These are phyloP conservation scores for Fusarium subglutinans DNA, from an alignment of 2,329 filamentous ascomycete genomes.

Conservation along the genomic window DNA sequence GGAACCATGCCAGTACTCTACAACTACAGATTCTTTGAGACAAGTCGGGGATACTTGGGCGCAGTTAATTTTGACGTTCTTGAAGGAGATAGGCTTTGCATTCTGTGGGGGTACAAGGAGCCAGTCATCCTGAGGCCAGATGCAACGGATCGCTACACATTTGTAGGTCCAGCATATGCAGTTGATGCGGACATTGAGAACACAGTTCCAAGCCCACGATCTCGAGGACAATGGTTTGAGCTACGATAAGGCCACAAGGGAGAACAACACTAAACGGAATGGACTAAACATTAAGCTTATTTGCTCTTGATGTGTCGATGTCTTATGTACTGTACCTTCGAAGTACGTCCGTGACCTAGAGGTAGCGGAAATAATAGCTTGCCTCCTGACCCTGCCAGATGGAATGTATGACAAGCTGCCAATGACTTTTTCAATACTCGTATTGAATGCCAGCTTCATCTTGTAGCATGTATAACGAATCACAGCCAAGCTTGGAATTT, in stretches of 20 bases:
- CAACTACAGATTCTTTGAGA: not conserved
- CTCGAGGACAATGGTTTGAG: not conserved
- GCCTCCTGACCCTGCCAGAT: not conserved
- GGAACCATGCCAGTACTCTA: not conserved
- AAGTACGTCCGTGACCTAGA: not conserved
- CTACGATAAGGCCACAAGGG: not conserved
- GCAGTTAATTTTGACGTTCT: not conserved
- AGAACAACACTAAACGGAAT: not conserved
- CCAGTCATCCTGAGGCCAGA: conserved; percentile 1
- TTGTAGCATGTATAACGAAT: not conserved
- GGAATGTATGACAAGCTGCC: not conserved
- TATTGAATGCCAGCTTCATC: not conserved
- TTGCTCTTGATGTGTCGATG: not conserved
- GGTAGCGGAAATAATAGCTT: not conserved
- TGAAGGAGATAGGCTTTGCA: not conserved
- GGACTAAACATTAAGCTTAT: not conserved
- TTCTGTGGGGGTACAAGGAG: not conserved
- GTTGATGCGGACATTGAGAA: not conserved
- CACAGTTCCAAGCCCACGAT: not conserved
- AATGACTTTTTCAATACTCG: not conserved
- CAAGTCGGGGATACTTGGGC: not conserved
- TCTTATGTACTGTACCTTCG: too few species aligned
- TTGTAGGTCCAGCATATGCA: not conserved
- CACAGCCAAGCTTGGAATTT: not conserved
- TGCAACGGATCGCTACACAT: not conserved